Base-by-base conservation (phyloP, 202 grass and related monocot genomes). In the Setaria italica region DNA sequence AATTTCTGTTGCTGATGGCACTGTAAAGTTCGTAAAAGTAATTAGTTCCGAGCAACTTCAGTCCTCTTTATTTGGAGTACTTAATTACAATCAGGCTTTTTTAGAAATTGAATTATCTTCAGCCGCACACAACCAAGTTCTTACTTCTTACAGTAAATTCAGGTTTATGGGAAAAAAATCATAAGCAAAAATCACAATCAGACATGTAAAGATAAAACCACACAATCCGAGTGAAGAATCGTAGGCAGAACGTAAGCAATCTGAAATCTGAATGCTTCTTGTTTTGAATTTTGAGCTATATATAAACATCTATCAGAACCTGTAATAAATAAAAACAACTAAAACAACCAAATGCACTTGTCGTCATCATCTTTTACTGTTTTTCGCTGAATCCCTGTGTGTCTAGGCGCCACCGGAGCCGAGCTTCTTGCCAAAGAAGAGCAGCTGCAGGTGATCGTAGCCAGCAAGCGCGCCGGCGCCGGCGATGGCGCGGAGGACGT, bases 401-500 rank as follows among this genome's bases (percentile, higher is more conserved):
- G 32, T 53, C 79, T 80, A 43, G 42, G 42, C 42, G 42, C 67
- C 58, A 32, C 84, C 67, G 13, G 81, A 85, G 0, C 62, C 45
- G 5, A 71, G 50, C 81, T 91, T 91, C 60, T 91, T 85, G 14
- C 81, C 89, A 9, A 82, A 72, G 76, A 91, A 80, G 43, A 91
- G 9, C 21, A 81, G 81, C 70, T 85, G 85, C 63, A 91, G 81
- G 25, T 88, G 82, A 33, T 91, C 85, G 13, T 91, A 91, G 4
- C 89, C 87, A 7, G 90, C 58, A 32, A 92, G 86, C 12, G 80
- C 90, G 41, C 86, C 86, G 2, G 90, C 82, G 19, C 82, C 82
- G 2, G 86, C 86, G 35, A 92, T 49, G 2, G 82, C 90, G 53
- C 90, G 86, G 21, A 92, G 82, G 55, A 92, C 77, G 83, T 92